phyloP scores from a whole-genome alignment of 768 basidiomycete genomes.

The Boletus bicolor region DNA sequence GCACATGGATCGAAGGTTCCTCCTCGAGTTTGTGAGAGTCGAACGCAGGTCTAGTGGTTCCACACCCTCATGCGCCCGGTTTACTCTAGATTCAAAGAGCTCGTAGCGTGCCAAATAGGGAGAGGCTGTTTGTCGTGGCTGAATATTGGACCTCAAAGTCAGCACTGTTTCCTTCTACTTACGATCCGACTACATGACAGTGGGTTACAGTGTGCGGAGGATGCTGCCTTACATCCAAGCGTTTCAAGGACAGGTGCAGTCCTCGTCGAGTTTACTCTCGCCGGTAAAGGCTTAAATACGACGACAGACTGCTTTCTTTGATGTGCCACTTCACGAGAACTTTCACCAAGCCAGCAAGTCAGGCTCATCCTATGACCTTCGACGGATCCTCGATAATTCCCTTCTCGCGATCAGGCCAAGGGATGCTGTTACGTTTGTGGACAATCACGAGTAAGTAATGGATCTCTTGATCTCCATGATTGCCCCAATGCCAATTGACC shows the following conservation, averaged over 20 bases:
- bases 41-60: not conserved
- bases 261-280: not conserved
- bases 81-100: conserved; percentile 47
- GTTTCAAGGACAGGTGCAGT: conserved; percentile 61
- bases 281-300: not conserved
- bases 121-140: conserved; percentile 62
- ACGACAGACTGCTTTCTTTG: conserved; percentile 79
- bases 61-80: not conserved
- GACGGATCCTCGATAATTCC: conserved; percentile 67
- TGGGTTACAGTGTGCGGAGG: conserved; percentile 38
- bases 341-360: conserved; percentile 73
- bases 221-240: conserved; percentile 57
- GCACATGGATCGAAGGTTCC: conserved; percentile 73
- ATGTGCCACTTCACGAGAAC: conserved; percentile 85
- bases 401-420: conserved; percentile 65
- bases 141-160: conserved; percentile 84
- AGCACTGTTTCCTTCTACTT: conserved; percentile 16
- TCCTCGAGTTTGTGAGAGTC: conserved; percentile 61
- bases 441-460: conserved; percentile 77
- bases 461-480: not conserved
- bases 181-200: not conserved
- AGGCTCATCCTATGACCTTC: conserved; percentile 68
- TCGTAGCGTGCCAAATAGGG: conserved; percentile 42
- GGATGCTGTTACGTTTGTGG: conserved; percentile 88
- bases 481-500: not conserved